A percentile compares a stretch with the other conserved stretches of the same genome.
Evolutionary conservation across 495 filamentous ascomycete species (phyloP).

Genomic region (Penicillium bovifimosum): DNA sequence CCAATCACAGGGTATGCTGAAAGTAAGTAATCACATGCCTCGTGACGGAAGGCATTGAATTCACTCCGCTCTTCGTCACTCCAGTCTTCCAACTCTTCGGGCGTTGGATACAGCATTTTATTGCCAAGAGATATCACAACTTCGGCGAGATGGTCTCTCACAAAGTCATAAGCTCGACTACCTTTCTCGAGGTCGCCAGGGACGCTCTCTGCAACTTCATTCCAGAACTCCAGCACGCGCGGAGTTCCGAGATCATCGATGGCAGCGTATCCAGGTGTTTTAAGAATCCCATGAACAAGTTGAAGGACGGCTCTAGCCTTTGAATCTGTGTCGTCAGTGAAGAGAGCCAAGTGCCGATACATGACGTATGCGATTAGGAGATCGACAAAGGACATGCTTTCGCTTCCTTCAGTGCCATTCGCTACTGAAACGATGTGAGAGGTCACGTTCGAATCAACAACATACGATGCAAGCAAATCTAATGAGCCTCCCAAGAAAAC

Average conservation of each 20-base stretch:
- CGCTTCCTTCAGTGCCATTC: constrained; percentile 56
- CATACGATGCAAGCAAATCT: constrained; percentile 24
- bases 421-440: constrained; percentile 43
- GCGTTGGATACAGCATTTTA: constrained; percentile 33
- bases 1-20: constrained; percentile 69
- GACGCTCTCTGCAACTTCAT: constrained; percentile 40
- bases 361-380: constrained; percentile 62
- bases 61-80: constrained; percentile 62
- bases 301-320: constrained; percentile 38
- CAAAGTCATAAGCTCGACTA: constrained; percentile 19
- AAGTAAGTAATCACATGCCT: constrained; percentile 76
- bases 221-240: constrained; percentile 81
- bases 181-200: constrained; percentile 29
- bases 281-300: constrained; percentile 57
- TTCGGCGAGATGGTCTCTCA: constrained; percentile 34
- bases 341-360: constrained; percentile 26
- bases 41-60: constrained; percentile 73
- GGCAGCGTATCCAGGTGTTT: constrained; percentile 65
- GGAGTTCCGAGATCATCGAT: constrained; percentile 74
- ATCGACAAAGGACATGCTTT: constrained; percentile 61
- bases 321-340: constrained; percentile 25
- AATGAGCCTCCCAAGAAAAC: constrained; percentile 17
- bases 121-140: constrained; percentile 36
- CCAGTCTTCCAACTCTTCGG: constrained; percentile 49
- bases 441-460: constrained; percentile 30